Conservation (phyloP, 345 rosid genomes). For the Chamaenerion angustifolium region DNA sequence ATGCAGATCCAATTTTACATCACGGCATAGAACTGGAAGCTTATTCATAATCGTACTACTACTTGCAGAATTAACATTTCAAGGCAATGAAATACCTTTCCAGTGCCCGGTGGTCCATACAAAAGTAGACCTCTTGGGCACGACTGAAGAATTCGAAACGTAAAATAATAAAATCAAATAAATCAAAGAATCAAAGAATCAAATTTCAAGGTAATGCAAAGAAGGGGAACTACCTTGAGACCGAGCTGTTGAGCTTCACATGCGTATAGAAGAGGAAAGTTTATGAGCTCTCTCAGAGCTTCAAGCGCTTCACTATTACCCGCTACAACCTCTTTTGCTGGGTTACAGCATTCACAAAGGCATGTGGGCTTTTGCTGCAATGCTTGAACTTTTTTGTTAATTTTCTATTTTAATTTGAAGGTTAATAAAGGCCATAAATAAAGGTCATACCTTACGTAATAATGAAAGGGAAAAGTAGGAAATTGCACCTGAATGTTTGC, state of each 20-base stretch:
- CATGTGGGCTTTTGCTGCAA: no score
- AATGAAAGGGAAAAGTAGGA: no score
- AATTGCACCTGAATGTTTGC: no score
- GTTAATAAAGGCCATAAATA: no score
- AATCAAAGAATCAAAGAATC: no score
- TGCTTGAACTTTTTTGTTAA: no score
- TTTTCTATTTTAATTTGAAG: no score
- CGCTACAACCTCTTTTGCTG: constrained; percentile 65
- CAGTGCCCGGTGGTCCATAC: constrained; percentile 90
- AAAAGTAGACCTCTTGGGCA: constrained; percentile 83
- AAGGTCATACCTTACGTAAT: no score
- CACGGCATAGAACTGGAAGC: no score
- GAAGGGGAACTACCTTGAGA: constrained; percentile 45
- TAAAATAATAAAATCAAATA: background rate
- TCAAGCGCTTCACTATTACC: constrained; percentile 69
- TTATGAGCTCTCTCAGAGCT: constrained; percentile 73
- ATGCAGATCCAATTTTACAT: no score
- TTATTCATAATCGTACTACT: no score
- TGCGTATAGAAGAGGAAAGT: constrained; percentile 58
- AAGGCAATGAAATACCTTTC: constrained; percentile 42
- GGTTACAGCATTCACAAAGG: background rate
- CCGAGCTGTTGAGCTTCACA: constrained; percentile 63
- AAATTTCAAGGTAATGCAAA: no score
- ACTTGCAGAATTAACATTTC: background rate
- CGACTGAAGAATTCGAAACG: constrained; percentile 36